A percentile compares a stretch with the other conserved stretches of the same genome.
These are phyloP conservation scores for Colletotrichum sansevieriae DNA, from an alignment of 2,329 filamentous ascomycete species.

Conservation along the genomic window DNA sequence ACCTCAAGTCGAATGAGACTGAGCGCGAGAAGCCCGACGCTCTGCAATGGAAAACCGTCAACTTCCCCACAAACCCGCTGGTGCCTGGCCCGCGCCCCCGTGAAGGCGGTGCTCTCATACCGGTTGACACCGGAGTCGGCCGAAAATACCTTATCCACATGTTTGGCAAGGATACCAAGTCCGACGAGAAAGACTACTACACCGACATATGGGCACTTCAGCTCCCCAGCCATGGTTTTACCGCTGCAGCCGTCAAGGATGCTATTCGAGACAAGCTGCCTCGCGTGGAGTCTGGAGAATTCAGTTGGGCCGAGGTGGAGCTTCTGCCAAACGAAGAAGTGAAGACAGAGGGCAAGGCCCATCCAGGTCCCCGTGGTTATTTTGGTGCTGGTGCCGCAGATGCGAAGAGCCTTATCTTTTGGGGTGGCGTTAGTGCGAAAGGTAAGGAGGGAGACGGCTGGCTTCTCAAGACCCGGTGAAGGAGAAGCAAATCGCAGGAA, in stretches of 20 bases:
- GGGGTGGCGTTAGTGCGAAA: conserved; percentile 63
- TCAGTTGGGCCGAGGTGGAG: conserved; percentile 63
- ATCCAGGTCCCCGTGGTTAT: conserved; percentile 55
- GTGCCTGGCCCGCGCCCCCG: conserved; percentile 57
- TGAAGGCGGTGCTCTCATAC: conserved; percentile 57
- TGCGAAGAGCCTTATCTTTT: conserved; percentile 62
- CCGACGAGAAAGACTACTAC: conserved; percentile 44
- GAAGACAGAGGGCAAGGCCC: conserved; percentile 56
- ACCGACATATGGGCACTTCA: conserved; percentile 67
- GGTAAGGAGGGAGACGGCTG: conserved; percentile 57
- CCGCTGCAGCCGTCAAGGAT: conserved; percentile 64
- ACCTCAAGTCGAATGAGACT: conserved; percentile 48
- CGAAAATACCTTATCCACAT: conserved; percentile 65
- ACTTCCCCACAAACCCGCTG: conserved; percentile 54
- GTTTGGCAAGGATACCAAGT: conserved; percentile 54
- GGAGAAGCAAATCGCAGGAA: not conserved
- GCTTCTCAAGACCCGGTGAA: conserved; percentile 49
- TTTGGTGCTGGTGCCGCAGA: conserved; percentile 57
- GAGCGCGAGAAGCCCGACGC: conserved; percentile 49
- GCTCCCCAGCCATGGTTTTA: conserved; percentile 59
- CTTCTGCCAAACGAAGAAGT: conserved; percentile 59
- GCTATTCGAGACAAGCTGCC: conserved; percentile 58
- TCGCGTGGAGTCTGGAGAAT: conserved; percentile 58
- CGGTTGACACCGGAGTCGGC: conserved; percentile 64
- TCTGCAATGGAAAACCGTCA: conserved; percentile 53